phyloP scores from a whole-genome alignment of 106 monocot species.

The Dendrobium chrysotoxum region DNA sequence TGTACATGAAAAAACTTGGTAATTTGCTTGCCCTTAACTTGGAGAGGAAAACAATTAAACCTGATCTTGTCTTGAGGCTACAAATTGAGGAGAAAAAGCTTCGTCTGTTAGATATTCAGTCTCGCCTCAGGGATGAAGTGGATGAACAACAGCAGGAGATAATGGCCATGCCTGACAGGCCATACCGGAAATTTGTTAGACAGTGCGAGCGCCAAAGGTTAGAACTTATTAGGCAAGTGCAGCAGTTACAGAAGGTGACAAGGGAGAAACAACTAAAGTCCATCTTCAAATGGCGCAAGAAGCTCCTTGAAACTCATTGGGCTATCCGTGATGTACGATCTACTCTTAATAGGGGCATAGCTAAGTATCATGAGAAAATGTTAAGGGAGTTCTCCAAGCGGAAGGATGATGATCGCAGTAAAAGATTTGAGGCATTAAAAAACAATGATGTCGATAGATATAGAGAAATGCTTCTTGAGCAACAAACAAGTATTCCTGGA shows the following conservation, averaged over 20 bases:
- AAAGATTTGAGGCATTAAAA: slow-evolving; percentile 97
- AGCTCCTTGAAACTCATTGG: slow-evolving; percentile 93
- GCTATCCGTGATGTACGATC: slow-evolving; percentile 90
- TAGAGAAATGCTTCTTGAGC: slow-evolving; percentile 89
- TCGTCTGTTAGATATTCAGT: slow-evolving; percentile 68
- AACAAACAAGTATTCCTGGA: slow-evolving; percentile 79
- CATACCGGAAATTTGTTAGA: slow-evolving; percentile 79
- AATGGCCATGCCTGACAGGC: slow-evolving; percentile 86
- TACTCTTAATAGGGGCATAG: slow-evolving; percentile 75
- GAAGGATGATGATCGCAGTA: slow-evolving; percentile 81
- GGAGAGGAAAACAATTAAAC: slow-evolving; percentile 77
- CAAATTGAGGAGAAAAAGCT: slow-evolving; percentile 97
- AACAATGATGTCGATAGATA: slow-evolving; percentile 98
- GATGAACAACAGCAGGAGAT: slow-evolving; percentile 92
- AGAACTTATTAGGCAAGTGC: slow-evolving; percentile 82
- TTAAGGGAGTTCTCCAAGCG: slow-evolving; percentile 83
- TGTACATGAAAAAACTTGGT: slow-evolving; percentile 69
- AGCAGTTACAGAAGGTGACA: slow-evolving; percentile 57
- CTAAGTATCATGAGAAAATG: slow-evolving; percentile 96
- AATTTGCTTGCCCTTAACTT: slow-evolving; percentile 67
- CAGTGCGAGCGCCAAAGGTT: slow-evolving; percentile 79
- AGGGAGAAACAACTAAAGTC: slow-evolving; percentile 86
- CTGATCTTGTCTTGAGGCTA: slow-evolving; percentile 75
- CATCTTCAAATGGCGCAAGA: slow-evolving; percentile 93
- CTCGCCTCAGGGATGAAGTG: slow-evolving; percentile 81